A percentile compares a stretch with the other conserved stretches of the same genome.
These are phyloP conservation scores for Diospyros lotus DNA, from an alignment of 148 eudicot species.

Conservation along the genomic window DNA sequence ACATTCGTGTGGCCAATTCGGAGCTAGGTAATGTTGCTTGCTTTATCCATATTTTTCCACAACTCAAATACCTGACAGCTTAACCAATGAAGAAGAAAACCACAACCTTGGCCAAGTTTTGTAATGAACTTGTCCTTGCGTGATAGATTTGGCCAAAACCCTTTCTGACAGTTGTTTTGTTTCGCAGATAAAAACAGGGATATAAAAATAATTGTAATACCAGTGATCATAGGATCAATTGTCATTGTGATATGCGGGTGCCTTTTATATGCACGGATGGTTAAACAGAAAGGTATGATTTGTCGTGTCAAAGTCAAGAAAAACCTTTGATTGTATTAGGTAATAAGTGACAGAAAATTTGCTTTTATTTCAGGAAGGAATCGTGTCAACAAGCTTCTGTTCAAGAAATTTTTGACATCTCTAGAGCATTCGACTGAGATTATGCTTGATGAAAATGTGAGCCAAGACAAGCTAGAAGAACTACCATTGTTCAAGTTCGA, in stretches of 20 bases:
- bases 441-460: neutral
- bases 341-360: neutral
- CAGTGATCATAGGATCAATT: constrained; percentile 16
- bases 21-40: constrained; percentile 30
- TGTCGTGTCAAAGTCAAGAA: neutral
- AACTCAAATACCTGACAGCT: neutral
- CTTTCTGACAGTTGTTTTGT: neutral
- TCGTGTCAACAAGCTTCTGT: neutral
- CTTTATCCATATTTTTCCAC: neutral
- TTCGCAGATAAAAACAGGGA: constrained; percentile 18
- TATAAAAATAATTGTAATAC: neutral
- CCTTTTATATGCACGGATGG: constrained; percentile 9
- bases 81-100: neutral
- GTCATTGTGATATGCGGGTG: constrained; percentile 1
- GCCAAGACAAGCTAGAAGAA: constrained; percentile 23
- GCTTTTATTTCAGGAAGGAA: constrained; percentile 1
- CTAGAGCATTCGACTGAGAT: constrained; percentile 1
- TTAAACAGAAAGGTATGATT: constrained; percentile 19
- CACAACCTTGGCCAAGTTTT: neutral
- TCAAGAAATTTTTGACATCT: neutral
- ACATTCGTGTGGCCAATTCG: constrained; percentile 34
- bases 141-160: neutral
- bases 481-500: constrained; percentile 33
- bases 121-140: neutral
- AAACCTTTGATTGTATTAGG: neutral